A percentile compares a stretch with the other conserved stretches of the same genome.
Conservation (phyloP, 768 basidiomycete genomes). For the Coprinellus micaceus region DNA sequence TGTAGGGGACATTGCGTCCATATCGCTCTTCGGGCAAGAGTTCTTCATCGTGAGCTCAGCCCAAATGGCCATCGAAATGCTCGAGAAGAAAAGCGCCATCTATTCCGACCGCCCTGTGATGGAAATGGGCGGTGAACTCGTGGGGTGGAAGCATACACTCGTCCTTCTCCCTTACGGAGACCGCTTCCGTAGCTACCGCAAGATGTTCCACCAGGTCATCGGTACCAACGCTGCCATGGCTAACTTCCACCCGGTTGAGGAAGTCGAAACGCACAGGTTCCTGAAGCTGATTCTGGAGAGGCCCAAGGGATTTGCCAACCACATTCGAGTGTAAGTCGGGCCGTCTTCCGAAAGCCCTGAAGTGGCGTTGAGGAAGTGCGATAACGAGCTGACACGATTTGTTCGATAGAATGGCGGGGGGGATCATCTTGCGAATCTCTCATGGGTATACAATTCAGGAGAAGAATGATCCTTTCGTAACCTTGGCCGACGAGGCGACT, state of each 20-base stretch:
- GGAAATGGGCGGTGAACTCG: constrained; percentile 41
- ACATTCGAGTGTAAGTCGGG: constrained; percentile 34
- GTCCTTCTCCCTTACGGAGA: constrained; percentile 35
- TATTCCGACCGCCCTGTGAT: constrained; percentile 54
- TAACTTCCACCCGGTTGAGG: constrained; percentile 35
- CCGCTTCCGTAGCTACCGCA: constrained; percentile 39
- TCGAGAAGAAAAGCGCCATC: constrained; percentile 47
- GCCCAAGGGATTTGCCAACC: constrained; percentile 29
- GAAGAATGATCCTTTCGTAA: constrained; percentile 37
- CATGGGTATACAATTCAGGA: constrained; percentile 41
- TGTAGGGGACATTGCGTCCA: constrained; percentile 42
- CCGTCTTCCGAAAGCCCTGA: neutral
- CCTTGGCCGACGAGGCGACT: constrained; percentile 34
- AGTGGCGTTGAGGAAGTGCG: neutral
- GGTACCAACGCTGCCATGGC: constrained; percentile 36
- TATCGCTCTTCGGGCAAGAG: constrained; percentile 42
- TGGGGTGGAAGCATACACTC: constrained; percentile 36
- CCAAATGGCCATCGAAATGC: constrained; percentile 41
- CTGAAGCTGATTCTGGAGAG: constrained; percentile 33
- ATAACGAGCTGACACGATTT: no score
- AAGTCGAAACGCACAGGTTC: constrained; percentile 37
- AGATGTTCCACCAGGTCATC: constrained; percentile 38
- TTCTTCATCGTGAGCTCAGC: constrained; percentile 43
- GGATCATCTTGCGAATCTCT: constrained; percentile 41
- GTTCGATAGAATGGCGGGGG: constrained; percentile 34